A percentile compares a stretch with the other conserved stretches of the same genome.
Evolutionary conservation across 78 protist species (phyloP).

Genomic region (Guillardia theta): DNA sequence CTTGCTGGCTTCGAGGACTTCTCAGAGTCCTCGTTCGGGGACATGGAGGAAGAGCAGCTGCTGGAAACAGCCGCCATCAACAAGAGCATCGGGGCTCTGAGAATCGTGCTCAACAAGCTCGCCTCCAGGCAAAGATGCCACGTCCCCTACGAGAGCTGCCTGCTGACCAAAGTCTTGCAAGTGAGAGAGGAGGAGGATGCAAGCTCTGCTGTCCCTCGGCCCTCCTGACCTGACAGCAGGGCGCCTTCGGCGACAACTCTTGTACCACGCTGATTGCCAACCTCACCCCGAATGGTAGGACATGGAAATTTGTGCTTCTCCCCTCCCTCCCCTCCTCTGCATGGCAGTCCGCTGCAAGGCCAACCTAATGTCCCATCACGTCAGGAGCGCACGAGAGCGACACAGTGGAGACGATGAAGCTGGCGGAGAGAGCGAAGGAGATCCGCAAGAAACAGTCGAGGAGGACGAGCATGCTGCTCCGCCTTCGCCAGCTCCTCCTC

Average conservation of each 20-base stretch:
- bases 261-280: background rate
- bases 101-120: background rate
- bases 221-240: background rate
- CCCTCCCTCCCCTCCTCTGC: background rate
- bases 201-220: background rate
- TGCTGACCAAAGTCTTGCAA: background rate
- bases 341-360: background rate
- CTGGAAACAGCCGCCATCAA: background rate
- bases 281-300: background rate
- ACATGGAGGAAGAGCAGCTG: background rate
- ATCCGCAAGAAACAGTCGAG: no score
- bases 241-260: background rate
- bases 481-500: no score
- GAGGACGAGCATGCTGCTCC: no score
- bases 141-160: background rate
- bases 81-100: background rate
- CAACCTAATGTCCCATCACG: background rate
- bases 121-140: background rate
- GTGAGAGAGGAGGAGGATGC: no score
- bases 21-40: background rate
- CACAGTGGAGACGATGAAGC: background rate
- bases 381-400: background rate
- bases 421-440: background rate
- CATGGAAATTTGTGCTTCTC: background rate
- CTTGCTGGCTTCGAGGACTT: background rate